These are phyloP conservation scores for Thalassiosira hispida DNA, from an alignment of 352 stramenopile genomes.

Conservation along the genomic window DNA sequence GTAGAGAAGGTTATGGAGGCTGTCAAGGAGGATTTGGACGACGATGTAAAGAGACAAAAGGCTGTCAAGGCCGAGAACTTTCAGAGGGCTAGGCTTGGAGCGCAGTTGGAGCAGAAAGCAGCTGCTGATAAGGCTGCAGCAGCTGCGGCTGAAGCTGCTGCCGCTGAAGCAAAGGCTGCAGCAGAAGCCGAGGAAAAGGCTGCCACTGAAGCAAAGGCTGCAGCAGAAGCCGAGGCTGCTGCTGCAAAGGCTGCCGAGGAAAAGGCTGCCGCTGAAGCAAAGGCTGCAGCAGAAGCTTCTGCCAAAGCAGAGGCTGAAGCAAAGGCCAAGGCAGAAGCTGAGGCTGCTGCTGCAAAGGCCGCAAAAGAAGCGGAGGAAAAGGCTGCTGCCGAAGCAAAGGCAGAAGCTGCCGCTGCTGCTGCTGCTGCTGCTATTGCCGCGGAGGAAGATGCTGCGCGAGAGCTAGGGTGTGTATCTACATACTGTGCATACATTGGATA, in stretches of 20 bases:
- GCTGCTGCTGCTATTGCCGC: constrained; percentile 1
- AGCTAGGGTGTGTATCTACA: not conserved
- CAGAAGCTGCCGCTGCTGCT: constrained; percentile 13
- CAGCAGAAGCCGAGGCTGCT: not conserved
- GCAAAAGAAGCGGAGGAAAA: not conserved
- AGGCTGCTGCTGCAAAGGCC: constrained; percentile 1
- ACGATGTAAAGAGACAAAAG: constrained; percentile 3
- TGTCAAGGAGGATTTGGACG: constrained; percentile 9
- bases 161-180: constrained; percentile 12
- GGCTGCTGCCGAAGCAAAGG: not conserved
- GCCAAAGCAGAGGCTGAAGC: not conserved
- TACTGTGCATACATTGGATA: no score
- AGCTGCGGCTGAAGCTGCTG: constrained; percentile 2
- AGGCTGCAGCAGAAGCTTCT: not conserved
- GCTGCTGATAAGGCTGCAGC: constrained; percentile 14
- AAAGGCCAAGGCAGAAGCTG: not conserved
- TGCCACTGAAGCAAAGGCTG: not conserved
- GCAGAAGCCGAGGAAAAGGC: not conserved
- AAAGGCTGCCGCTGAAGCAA: not conserved
- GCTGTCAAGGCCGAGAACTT: not conserved
- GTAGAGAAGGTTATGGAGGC: not conserved
- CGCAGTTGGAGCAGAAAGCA: constrained; percentile 17
- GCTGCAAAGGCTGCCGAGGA: constrained; percentile 7
- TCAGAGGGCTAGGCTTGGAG: constrained; percentile 4
- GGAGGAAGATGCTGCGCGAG: not conserved